phyloP scores from a whole-genome alignment of 352 stramenopile genomes.

The Phytophthora pini region DNA sequence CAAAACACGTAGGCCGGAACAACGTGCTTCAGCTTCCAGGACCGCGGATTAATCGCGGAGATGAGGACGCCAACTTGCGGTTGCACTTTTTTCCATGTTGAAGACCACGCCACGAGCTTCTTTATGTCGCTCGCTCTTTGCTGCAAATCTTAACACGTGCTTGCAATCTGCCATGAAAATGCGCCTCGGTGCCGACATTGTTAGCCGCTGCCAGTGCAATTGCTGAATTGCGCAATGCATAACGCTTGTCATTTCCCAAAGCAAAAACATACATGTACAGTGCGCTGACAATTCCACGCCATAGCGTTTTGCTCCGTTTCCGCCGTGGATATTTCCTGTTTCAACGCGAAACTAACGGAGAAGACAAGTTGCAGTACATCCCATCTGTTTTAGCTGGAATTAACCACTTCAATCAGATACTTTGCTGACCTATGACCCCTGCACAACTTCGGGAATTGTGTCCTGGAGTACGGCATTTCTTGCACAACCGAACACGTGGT shows the following conservation, averaged over 20 bases:
- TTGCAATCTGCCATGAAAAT: not conserved
- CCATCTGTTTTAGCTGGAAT: not conserved
- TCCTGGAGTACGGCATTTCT: constrained; percentile 49
- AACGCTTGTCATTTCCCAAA: no score
- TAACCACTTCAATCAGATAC: constrained; percentile 8
- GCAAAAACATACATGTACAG: no score
- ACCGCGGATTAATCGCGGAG: constrained; percentile 13
- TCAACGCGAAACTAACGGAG: not conserved
- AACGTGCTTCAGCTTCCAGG: constrained; percentile 22
- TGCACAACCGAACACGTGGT: constrained; percentile 46
- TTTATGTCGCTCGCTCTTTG: constrained; percentile 11
- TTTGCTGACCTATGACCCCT: constrained; percentile 20
- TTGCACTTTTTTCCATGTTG: constrained; percentile 12
- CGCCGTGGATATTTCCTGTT: no score
- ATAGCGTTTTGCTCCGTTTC: no score
- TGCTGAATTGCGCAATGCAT: no score
- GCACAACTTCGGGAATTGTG: constrained; percentile 66
- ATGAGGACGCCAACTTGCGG: constrained; percentile 3
- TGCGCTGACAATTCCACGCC: no score
- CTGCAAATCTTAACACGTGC: constrained; percentile 22
- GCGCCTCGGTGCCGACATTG: not conserved
- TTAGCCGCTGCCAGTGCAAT: no score
- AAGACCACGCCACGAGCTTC: constrained; percentile 1
- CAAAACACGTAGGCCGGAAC: constrained; percentile 17
- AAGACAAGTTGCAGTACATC: not conserved